phyloP scores from a whole-genome alignment of 2,329 filamentous ascomycete genomes.

The Apiospora hydei region DNA sequence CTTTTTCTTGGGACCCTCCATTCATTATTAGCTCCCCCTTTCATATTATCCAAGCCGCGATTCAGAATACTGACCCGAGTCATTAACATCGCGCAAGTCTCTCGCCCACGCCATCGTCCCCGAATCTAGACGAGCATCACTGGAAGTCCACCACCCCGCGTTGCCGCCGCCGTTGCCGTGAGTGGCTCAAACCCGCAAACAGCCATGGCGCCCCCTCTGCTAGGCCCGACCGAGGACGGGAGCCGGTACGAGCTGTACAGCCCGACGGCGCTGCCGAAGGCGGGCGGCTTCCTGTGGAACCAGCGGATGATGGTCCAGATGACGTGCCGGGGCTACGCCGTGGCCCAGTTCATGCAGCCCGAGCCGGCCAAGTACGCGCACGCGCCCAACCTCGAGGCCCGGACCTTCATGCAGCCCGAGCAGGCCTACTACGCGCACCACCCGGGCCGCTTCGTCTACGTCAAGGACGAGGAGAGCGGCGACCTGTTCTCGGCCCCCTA shows the following conservation, averaged over 20 bases:
- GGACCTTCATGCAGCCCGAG: slow-evolving; percentile 68
- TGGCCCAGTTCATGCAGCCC: slow-evolving; percentile 66
- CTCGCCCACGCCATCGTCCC: not conserved
- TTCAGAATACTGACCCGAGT: not conserved
- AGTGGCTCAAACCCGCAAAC: not conserved
- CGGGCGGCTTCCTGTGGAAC: slow-evolving; percentile 65
- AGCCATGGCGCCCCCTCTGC: slow-evolving; percentile 19
- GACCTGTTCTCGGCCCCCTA: slow-evolving; percentile 62
- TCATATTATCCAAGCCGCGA: not conserved
- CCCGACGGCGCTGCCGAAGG: slow-evolving; percentile 63
- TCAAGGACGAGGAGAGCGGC: slow-evolving; percentile 61
- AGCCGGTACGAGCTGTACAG: slow-evolving; percentile 62
- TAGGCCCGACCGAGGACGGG: slow-evolving; percentile 51
- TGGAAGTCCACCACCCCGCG: too few species aligned
- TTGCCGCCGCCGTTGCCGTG: not conserved
- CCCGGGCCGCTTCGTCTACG: slow-evolving; percentile 64
- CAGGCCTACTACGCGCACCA: slow-evolving; percentile 66
- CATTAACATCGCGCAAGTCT: not conserved
- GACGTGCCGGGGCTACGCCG: slow-evolving; percentile 65
- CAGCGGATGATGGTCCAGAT: slow-evolving; percentile 68
- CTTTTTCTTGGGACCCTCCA: not conserved
- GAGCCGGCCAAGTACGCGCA: slow-evolving; percentile 67
- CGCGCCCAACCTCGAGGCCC: slow-evolving; percentile 63
- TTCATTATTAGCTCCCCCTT: not conserved
- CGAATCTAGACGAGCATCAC: not conserved